These are phyloP conservation scores for Trichoderma oligosporum DNA, from an alignment of 2,329 filamentous ascomycete species.

Conservation along the genomic window DNA sequence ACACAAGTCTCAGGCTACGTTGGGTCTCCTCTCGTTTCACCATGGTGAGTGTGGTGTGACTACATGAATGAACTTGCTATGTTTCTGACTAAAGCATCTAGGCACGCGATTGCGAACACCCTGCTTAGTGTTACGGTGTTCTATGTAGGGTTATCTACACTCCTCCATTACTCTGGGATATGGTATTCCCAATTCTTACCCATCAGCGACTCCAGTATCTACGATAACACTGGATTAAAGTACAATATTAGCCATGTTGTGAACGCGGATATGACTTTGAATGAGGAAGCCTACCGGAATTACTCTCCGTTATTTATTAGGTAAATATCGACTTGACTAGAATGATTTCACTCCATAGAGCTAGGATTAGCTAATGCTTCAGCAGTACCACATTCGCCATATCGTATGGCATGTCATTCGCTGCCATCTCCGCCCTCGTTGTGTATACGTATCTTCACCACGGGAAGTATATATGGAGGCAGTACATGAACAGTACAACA, in stretches of 20 bases:
- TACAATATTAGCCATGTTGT: conserved; percentile 66
- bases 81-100: conserved; percentile 23
- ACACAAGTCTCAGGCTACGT: conserved; percentile 67
- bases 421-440: conserved; percentile 65
- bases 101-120: conserved; percentile 70
- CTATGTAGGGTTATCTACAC: conserved; percentile 56
- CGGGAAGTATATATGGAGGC: conserved; percentile 61
- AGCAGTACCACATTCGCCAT: conserved; percentile 63
- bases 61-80: no score
- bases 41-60: conserved; percentile 50
- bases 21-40: conserved; percentile 64
- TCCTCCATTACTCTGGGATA: conserved; percentile 61
- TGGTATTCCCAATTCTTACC: conserved; percentile 65
- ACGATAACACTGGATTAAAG: conserved; percentile 62
- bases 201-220: conserved; percentile 66
- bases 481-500: conserved; percentile 55
- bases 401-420: conserved; percentile 68
- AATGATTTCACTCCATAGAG: neutral
- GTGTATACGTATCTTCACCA: conserved; percentile 66
- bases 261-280: conserved; percentile 57
- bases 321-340: conserved; percentile 27
- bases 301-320: conserved; percentile 67
- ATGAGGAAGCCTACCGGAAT: conserved; percentile 59
- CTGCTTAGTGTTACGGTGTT: conserved; percentile 63
- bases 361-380: conserved; percentile 29